Base-by-base conservation (phyloP, 2,329 filamentous ascomycete genomes). In the Lecanicillium sp. region DNA sequence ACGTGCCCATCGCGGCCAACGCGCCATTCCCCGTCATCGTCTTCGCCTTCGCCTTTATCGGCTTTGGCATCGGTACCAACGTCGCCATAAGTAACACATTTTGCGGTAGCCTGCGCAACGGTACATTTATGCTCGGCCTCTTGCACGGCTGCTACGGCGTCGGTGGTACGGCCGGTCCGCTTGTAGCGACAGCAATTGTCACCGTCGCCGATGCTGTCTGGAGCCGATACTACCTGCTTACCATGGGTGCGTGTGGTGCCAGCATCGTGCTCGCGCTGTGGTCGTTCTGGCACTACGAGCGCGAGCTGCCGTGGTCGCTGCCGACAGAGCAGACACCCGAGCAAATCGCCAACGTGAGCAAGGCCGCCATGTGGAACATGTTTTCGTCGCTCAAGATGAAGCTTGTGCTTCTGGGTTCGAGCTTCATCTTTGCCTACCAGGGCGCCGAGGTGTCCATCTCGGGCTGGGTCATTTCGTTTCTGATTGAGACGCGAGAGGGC, bases 361-460 rank as follows among this genome's bases (percentile, higher is more conserved):
- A 46, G 28, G 50, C 52, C 8, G 52, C 60, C 30, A 45, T 68
- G 17, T 49, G 59, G 9, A 64, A 62, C 36, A 68, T 75, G 66
- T 50, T 72, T 34, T 46, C 71, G 51, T 64, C 66, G 44, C 56
- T 73, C 55, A 61, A 65, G 59, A 51, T 68, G 64, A 56, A 74
- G 22, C 70, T 79, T 4, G 85, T 88, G 0, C 60, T 92, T 2
- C 69, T 92, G 0, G 84, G 85, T 3, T 81, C 86, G 0, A 58
- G 87, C 9, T 92, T 92, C 65, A 84, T 92, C 57, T 92, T 94
- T 57, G 77, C 80, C 18, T 94, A 94, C 58, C 85, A 92, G 59
- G 87, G 86, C 25, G 82, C 84, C 27, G 87, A 94, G 60, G 86
- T 94, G 13, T 81, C 80, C 42, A 85, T 90, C 46, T 86, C 82